Conservation (phyloP, 352 stramenopile species). For the Globisporangium cederbergense region DNA sequence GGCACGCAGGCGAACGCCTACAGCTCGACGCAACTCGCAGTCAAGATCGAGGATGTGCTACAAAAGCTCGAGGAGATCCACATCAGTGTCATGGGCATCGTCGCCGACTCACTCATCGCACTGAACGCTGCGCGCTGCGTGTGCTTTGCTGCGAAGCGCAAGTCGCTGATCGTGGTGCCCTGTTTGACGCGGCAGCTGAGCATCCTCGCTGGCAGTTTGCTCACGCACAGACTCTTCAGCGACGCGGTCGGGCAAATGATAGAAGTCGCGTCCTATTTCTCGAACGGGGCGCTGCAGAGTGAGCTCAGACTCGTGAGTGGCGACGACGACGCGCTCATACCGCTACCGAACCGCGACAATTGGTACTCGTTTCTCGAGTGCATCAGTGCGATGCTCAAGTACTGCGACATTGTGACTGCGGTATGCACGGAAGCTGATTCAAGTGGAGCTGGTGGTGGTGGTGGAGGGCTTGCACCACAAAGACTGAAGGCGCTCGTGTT, state of each 20-base stretch:
- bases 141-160: slow-evolving; percentile 32
- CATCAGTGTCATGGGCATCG: slow-evolving; percentile 71
- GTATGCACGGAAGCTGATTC: slow-evolving; percentile 35
- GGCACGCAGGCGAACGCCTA: slow-evolving; percentile 26
- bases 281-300: slow-evolving; percentile 40
- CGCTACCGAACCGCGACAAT: slow-evolving; percentile 50
- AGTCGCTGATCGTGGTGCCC: slow-evolving; percentile 58
- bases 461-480: slow-evolving; percentile 20
- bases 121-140: slow-evolving; percentile 56
- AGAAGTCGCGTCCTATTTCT: slow-evolving; percentile 61
- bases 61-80: slow-evolving; percentile 43
- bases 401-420: slow-evolving; percentile 48
- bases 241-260: slow-evolving; percentile 54
- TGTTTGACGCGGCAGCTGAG: slow-evolving; percentile 58
- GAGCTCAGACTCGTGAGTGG: slow-evolving; percentile 35
- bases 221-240: slow-evolving; percentile 51
- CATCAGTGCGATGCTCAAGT: slow-evolving; percentile 44
- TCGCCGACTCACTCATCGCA: slow-evolving; percentile 59
- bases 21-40: slow-evolving; percentile 23
- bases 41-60: slow-evolving; percentile 59
- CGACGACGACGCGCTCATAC: slow-evolving; percentile 38
- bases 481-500: slow-evolving; percentile 59
- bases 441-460: neutral
- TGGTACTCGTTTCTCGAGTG: slow-evolving; percentile 67
- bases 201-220: slow-evolving; percentile 46